Percentiles rank a stretch among this genome's conserved stretches.
Evolutionary conservation across 2,329 filamentous ascomycete genomes (phyloP).

Genomic region (Dryadomyces quercus-mongolicae): DNA sequence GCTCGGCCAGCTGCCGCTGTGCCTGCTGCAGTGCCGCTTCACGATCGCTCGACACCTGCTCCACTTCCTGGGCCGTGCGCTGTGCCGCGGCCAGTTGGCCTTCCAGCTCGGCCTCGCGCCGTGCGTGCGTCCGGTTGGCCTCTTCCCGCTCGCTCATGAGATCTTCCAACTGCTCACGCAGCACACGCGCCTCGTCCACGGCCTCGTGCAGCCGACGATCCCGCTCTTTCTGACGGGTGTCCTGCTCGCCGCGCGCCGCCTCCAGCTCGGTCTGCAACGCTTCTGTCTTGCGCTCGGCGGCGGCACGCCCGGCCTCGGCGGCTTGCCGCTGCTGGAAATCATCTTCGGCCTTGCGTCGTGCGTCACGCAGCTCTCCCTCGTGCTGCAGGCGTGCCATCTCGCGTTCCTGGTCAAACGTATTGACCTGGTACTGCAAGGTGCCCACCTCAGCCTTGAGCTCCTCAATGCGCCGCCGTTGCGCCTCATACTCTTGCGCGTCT

Average conservation of each 20-base stretch:
- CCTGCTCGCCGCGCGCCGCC: slow-evolving; percentile 35
- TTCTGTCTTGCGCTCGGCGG: slow-evolving; percentile 37
- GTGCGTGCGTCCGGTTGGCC: slow-evolving; percentile 49
- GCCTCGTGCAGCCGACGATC: slow-evolving; percentile 59
- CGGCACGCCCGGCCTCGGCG: slow-evolving; percentile 42
- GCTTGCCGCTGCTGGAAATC: slow-evolving; percentile 60
- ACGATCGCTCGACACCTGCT: slow-evolving; percentile 43
- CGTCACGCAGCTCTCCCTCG: slow-evolving; percentile 72
- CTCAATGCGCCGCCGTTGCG: slow-evolving; percentile 48
- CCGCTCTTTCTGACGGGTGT: slow-evolving; percentile 49
- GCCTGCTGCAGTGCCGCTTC: slow-evolving; percentile 44
- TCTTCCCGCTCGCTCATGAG: slow-evolving; percentile 51
- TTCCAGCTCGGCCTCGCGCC: slow-evolving; percentile 41
- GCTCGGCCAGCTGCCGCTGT: slow-evolving; percentile 56
- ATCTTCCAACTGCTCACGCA: slow-evolving; percentile 78
- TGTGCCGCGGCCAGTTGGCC: slow-evolving; percentile 34
- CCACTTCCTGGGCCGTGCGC: slow-evolving; percentile 42
- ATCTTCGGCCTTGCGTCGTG: slow-evolving; percentile 68
- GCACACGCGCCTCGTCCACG: slow-evolving; percentile 57
- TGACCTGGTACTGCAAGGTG: slow-evolving; percentile 75
- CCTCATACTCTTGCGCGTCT: slow-evolving; percentile 47
- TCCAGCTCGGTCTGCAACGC: slow-evolving; percentile 37
- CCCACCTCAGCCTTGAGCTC: slow-evolving; percentile 83
- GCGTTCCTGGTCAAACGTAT: slow-evolving; percentile 77
- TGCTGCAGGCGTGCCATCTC: slow-evolving; percentile 69